Evolutionary conservation across 306 rosid genomes (phyloP).

Genomic region (Vicia sativa): DNA sequence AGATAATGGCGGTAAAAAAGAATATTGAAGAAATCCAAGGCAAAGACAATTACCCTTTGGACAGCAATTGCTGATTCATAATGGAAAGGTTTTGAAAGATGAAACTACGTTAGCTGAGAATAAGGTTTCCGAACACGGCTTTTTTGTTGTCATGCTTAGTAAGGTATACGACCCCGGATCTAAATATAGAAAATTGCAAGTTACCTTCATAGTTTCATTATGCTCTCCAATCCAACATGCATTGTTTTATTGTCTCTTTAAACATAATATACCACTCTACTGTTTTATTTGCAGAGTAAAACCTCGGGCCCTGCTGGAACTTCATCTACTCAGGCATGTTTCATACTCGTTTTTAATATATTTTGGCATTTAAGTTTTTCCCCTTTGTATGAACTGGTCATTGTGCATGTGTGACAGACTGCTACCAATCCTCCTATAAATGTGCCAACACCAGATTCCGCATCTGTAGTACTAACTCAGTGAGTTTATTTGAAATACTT

Average conservation of each 20-base stretch:
- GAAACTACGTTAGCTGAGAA: constrained; percentile 78
- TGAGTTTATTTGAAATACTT: constrained; percentile 49
- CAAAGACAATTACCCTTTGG: constrained; percentile 89
- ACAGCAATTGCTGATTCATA: constrained; percentile 84
- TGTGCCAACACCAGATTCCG: constrained; percentile 51
- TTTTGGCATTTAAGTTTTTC: constrained; percentile 14
- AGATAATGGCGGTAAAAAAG: constrained; percentile 96
- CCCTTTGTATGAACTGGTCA: constrained; percentile 34
- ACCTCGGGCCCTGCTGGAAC: constrained; percentile 64
- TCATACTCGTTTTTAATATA: constrained; percentile 28
- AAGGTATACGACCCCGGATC: too few relatives aligned
- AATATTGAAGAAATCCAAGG: constrained; percentile 92
- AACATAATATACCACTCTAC: constrained; percentile 27
- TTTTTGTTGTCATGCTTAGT: constrained; percentile 96
- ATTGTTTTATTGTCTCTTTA: not conserved
- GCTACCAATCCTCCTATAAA: constrained; percentile 58
- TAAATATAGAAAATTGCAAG: too few relatives aligned
- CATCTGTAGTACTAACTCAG: constrained; percentile 56
- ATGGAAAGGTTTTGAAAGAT: constrained; percentile 91
- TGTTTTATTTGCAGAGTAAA: constrained; percentile 63
- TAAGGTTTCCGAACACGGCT: constrained; percentile 82
- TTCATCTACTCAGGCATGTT: constrained; percentile 76
- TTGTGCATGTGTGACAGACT: constrained; percentile 54
- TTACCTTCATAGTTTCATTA: not conserved
- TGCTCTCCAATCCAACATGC: not conserved